Base-by-base conservation (phyloP, 1,139 yeast genomes). In the Candida pseudoviswanathii region DNA sequence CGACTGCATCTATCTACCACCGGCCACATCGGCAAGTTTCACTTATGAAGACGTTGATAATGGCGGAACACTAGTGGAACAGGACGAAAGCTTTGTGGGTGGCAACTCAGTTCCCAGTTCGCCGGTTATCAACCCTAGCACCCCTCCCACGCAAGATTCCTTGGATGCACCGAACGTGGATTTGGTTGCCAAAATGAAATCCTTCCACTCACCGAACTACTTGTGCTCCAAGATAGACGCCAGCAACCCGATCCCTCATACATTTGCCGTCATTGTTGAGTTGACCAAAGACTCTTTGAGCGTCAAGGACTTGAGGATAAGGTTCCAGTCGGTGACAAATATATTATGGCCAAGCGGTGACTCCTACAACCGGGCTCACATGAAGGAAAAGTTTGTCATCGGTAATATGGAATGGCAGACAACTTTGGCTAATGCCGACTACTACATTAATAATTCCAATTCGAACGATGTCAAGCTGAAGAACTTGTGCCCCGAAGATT, bases 331-430 rank as follows among this genome's bases (percentile, higher is more conserved):
- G 11, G 36, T 58, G 2, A 65, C 73, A 5, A 65, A 61, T 46
- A 69, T 81, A 2, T 64, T 75, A 51, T 83, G 88, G 88, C 82
- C 84, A 5, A 68, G 73, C 34, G 82, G 82, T 7, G 82, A 82
- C 29, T 81, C 82, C 1, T 78, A 78, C 58, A 75, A 70, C 54
- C 73, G 66, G 51, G 57, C 62, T 40, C 69, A 65, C 45, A 52
- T 65, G 26, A 77, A 71, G 49, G 86, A 83, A 55, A 67, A 68
- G 46, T 82, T 79, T 59, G 72, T 71, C 44, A 71, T 80, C 22
- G 85, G 85, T 0, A 63, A 65, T 21, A 53, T 75, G 57, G 75
- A 70, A 43, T 83, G 86, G 86, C 62, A 63, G 10, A 63, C 81
- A 16, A 64, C 62, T 8, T 61, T 75, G 26, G 57, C 64, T 2